Evolutionary conservation across 73 alveolate genomes (phyloP), one percentile per base, ranked within the genome.

Genomic region (Effrenium voratum): DNA sequence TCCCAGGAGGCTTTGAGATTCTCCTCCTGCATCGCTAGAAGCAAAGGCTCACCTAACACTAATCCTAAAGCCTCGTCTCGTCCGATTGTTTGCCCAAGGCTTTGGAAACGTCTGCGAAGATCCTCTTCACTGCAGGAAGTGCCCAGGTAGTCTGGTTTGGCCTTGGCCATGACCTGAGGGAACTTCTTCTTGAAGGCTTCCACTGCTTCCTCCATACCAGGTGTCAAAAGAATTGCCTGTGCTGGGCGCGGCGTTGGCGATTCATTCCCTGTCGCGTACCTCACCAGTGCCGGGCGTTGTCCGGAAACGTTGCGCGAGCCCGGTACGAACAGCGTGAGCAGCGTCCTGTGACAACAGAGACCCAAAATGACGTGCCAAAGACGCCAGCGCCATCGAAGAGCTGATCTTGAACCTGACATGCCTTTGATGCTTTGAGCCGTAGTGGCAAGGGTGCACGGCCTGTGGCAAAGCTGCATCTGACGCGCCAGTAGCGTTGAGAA

Each of bases 11-110:
- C 77, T 40, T 38, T 34, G 45, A 84, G 93, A 30, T 84, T 84
- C 47, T 40, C 80, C 22, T 84, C 93, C 59, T 84, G 93, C 93
- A 84, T 84, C 28, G 93, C 93, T 44, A 55, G 55, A 4, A 84
- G 59, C 59, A 55, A 30, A 3, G 80, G 79, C 93, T 84, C 93
- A 0, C n/a, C 10, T 59, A 38, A 2, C 19, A 43, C 93, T 34
- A 84, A 26, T 34, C 93, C 93, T 30, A 84, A 38, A 44, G 93
- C 93, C 80, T 84, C 93, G 1, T 84, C 81, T 0, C 93, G 80
- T 24, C 93, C 93, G 2, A 84, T 24, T 19, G 93, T 55, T 57
- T 84, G 80, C 30, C 93, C 93, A 24, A 84, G 43, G 43, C 38
- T 38, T 52, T 84, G 93, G 44, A 84, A 84, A 2, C 93, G 93